Conservation (phyloP, 257 asterid genomes). For the Penstemon eatonii region DNA sequence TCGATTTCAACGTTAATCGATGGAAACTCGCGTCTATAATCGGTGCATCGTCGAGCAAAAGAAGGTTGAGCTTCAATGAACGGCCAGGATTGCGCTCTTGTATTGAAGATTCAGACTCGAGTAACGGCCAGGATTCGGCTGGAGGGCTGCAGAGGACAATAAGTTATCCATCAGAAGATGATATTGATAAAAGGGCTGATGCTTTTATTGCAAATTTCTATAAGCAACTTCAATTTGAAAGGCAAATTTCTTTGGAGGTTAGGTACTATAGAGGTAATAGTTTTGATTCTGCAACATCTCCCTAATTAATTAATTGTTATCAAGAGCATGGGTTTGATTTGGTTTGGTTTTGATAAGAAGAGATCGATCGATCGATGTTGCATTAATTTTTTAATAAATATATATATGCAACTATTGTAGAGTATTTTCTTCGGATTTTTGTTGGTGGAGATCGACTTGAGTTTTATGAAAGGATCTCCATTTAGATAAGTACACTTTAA, state of each 20-base stretch:
- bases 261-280: constrained; percentile 61
- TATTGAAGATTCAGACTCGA: constrained; percentile 33
- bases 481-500: not conserved
- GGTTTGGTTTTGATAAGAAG: not conserved
- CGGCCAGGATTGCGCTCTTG: constrained; percentile 51
- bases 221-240: constrained; percentile 63
- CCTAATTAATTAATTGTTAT: constrained; percentile 35
- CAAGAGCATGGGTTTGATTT: not conserved
- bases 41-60: constrained; percentile 46
- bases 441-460: constrained; percentile 19
- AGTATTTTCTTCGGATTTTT: not conserved
- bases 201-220: constrained; percentile 76
- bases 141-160: constrained; percentile 52
- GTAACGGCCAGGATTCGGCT: constrained; percentile 31
- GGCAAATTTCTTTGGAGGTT: constrained; percentile 78
- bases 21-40: constrained; percentile 63
- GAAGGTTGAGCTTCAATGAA: constrained; percentile 63
- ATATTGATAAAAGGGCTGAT: constrained; percentile 84
- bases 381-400: too few relatives aligned
- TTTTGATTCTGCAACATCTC: constrained; percentile 51
- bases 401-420: too few relatives aligned
- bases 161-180: constrained; percentile 78
- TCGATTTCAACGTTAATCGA: constrained; percentile 48
- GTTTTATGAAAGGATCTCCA: constrained; percentile 25
- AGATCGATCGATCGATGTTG: not conserved